A percentile compares a stretch with the other conserved stretches of the same genome.
Evolutionary conservation across 1,284 basidiomycete species (phyloP).

Genomic region (Stygiomarasmius scandens): DNA sequence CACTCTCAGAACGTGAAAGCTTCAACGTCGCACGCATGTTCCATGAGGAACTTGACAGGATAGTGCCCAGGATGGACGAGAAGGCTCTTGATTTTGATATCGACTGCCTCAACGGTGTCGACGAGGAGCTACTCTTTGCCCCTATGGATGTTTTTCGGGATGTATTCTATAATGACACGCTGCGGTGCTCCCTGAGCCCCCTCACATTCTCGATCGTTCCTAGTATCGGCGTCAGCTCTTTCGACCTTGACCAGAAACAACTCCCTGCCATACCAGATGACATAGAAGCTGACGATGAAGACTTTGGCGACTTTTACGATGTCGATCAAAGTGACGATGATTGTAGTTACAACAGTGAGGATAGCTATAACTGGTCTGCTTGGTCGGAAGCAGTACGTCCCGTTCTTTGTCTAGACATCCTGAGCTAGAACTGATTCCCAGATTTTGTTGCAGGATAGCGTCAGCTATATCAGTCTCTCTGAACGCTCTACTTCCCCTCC

Average conservation of each 20-base stretch:
- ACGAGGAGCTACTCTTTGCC: neutral
- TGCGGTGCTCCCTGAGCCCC: neutral
- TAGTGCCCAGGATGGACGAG: neutral
- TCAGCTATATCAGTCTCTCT: neutral
- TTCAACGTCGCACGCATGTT: neutral
- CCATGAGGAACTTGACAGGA: slow-evolving; percentile 2
- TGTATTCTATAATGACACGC: neutral
- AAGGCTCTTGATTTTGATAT: neutral
- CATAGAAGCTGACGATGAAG: neutral
- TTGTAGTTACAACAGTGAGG: neutral
- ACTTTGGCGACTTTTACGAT: neutral
- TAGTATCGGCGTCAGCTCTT: neutral
- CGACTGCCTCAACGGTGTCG: slow-evolving; percentile 5
- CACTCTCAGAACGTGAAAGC: slow-evolving; percentile 1
- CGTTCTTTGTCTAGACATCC: too few species aligned
- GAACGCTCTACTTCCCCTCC: neutral
- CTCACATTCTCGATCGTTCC: neutral
- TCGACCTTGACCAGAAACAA: neutral
- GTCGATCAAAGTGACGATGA: neutral
- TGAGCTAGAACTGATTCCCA: neutral
- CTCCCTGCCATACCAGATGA: neutral
- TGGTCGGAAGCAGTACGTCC: neutral
- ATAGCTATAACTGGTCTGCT: neutral
- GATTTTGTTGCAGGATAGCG: neutral
- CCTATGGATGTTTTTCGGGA: slow-evolving; percentile 5